Evolutionary conservation across 345 rosid genomes (phyloP), one percentile per base, ranked within the genome.

Genomic region (Cardiospermum halicacabum): DNA sequence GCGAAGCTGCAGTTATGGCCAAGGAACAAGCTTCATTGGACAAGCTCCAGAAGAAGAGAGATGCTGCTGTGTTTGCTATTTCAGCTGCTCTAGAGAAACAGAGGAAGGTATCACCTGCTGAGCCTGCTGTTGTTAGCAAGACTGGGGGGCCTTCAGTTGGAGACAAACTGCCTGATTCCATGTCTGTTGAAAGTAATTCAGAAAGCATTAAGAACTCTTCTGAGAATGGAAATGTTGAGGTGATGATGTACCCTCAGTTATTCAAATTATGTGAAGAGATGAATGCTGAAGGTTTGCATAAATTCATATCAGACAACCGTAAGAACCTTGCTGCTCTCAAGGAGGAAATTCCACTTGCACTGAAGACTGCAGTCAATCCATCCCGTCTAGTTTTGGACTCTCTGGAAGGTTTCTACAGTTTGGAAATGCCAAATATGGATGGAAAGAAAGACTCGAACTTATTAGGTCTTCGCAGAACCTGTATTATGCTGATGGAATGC

Each of bases 401-500:
- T 72, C 72, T 91, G 67, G 86, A 78, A 69, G 89, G 91, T 53
- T 94, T 91, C 74, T 94, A 94, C 79, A 86, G 82, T 16, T 43
- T 53, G 55, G 96, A 94, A 45, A 66, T 71, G 66, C 75, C 89
- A 54, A 81, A 64, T 47, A 63, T 67, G 40, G 96, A 91, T 76
- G 97, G 93, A 34, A 95, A 95, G 81, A 95, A 91, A 77, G 97
- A 91, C 59, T 81, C 96, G 16, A 78, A 67, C 74, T 83, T 95
- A 32, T 72, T 95, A 84, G 97, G 99, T 69, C 80, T 91, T 56
- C 94, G 99, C 60, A 81, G 99, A 58, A 95, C 97, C 42, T 89
- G 99, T 69, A 95, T 95, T 77, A 89, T 95, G 99, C 72, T 95
- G 85, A 89, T 94, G 99, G 99, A 94, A 51, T 94, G 97, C 85